A percentile compares a stretch with the other conserved stretches of the same genome.
These are phyloP conservation scores for Copromyces sp. DNA, from an alignment of 495 filamentous ascomycete species.

Conservation along the genomic window DNA sequence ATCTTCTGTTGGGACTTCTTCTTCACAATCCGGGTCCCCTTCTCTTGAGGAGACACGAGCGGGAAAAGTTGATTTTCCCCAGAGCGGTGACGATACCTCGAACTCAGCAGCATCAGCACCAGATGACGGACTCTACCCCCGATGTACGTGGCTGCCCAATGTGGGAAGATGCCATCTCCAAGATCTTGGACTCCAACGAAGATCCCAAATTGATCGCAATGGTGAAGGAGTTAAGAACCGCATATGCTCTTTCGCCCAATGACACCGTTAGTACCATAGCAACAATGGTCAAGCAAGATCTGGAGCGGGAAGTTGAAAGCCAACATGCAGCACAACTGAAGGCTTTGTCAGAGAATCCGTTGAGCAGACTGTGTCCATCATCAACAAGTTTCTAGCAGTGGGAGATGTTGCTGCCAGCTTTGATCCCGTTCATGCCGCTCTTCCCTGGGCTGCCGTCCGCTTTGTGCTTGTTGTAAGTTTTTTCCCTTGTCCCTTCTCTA, in stretches of 20 bases:
- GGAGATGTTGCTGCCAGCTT: not conserved
- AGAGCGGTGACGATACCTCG: not conserved
- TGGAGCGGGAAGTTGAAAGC: not conserved
- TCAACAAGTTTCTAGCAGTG: not conserved
- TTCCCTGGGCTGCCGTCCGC: not conserved
- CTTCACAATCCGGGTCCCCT: not conserved
- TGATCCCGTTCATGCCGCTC: not conserved
- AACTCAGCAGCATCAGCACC: not conserved
- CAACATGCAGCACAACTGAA: not conserved
- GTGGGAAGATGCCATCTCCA: not conserved
- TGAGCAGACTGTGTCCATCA: not conserved
- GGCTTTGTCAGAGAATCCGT: not conserved
- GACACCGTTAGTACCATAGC: not conserved
- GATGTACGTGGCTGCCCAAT: not conserved
- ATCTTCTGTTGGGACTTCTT: not conserved
- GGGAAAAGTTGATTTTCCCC: not conserved
- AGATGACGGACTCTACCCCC: not conserved
- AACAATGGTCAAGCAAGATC: not conserved
- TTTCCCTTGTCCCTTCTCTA: not conserved
- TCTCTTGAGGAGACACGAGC: not conserved
- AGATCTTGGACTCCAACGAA: not conserved
- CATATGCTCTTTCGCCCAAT: not conserved
- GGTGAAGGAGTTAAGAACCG: not conserved
- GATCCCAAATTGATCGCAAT: not conserved
- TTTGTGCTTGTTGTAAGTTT: not conserved